These are phyloP conservation scores for Lachancea kluyveri DNA, from an alignment of 805 yeast genomes.

Conservation along the genomic window DNA sequence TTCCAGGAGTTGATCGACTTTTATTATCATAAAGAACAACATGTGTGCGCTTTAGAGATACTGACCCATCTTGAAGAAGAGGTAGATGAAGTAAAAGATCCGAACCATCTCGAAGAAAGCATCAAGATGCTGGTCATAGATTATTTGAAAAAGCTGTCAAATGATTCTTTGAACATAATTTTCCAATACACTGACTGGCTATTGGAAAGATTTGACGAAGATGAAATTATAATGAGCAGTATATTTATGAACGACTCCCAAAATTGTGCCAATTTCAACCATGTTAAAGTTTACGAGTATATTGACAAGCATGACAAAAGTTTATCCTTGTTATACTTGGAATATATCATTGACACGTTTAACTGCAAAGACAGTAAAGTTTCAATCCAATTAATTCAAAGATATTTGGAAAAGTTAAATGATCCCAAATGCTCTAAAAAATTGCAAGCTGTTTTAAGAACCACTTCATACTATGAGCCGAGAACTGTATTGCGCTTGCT, in stretches of 20 bases:
- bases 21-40: slow-evolving; percentile 56
- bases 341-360: slow-evolving; percentile 40
- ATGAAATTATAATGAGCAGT: slow-evolving; percentile 32
- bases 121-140: slow-evolving; percentile 30
- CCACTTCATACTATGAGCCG: slow-evolving; percentile 35
- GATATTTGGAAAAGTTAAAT: slow-evolving; percentile 35
- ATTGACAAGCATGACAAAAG: slow-evolving; percentile 29
- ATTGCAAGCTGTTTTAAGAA: slow-evolving; percentile 31
- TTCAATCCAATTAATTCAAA: slow-evolving; percentile 39
- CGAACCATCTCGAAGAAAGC: slow-evolving; percentile 10
- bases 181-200: slow-evolving; percentile 51
- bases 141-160: slow-evolving; percentile 51
- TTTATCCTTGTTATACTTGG: slow-evolving; percentile 44
- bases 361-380: slow-evolving; percentile 33
- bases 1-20: slow-evolving; percentile 73
- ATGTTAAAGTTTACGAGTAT: slow-evolving; percentile 46
- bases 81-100: slow-evolving; percentile 5
- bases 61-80: slow-evolving; percentile 32
- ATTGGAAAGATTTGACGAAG: slow-evolving; percentile 30
- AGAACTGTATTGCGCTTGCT: slow-evolving; percentile 27
- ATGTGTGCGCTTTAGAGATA: slow-evolving; percentile 60
- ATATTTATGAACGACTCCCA: slow-evolving; percentile 64
- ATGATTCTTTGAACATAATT: slow-evolving; percentile 45
- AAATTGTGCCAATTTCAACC: slow-evolving; percentile 53
- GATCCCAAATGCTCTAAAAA: slow-evolving; percentile 21